These are phyloP conservation scores for Diaporthe amygdali DNA, from an alignment of 2,329 filamentous ascomycete species.

Conservation along the genomic window DNA sequence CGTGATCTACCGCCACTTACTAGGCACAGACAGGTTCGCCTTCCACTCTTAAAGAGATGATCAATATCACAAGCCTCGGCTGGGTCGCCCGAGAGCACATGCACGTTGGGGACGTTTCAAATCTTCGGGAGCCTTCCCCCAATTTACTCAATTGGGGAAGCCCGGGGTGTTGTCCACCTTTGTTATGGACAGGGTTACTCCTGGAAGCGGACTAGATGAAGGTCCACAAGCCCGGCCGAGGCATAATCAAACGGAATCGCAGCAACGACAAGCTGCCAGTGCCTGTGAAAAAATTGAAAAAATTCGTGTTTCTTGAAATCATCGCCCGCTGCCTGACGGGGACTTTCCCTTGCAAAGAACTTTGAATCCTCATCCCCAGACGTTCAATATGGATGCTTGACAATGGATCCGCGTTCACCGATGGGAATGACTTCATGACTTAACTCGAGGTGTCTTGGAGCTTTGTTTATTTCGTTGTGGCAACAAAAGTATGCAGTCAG, in stretches of 20 bases:
- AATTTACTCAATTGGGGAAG: not conserved
- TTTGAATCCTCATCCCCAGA: too few relatives aligned
- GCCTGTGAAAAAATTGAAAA: not conserved
- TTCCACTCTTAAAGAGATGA: not conserved
- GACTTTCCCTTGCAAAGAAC: not conserved
- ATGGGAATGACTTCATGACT: too few relatives aligned
- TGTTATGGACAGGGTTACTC: not conserved
- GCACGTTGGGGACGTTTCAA: not conserved
- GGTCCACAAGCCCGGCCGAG: not conserved
- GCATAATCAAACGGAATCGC: not conserved
- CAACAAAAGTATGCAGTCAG: too few relatives aligned
- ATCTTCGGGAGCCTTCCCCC: not conserved
- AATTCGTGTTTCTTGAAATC: not conserved
- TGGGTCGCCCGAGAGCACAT: not conserved
- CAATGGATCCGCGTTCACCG: too few relatives aligned
- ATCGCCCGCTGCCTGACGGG: not conserved
- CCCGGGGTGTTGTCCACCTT: not conserved
- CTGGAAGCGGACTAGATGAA: not conserved
- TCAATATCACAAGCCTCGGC: conserved; percentile 8
- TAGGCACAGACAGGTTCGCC: not conserved
- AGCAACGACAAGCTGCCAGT: not conserved
- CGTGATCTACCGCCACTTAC: too few relatives aligned
- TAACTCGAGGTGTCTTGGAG: not conserved
- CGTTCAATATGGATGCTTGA: too few relatives aligned
- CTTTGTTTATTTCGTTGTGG: too few relatives aligned